A percentile compares a stretch with the other conserved stretches of the same genome.
phyloP scores from a whole-genome alignment of 495 filamentous ascomycete genomes.

The Lepraria neglecta region DNA sequence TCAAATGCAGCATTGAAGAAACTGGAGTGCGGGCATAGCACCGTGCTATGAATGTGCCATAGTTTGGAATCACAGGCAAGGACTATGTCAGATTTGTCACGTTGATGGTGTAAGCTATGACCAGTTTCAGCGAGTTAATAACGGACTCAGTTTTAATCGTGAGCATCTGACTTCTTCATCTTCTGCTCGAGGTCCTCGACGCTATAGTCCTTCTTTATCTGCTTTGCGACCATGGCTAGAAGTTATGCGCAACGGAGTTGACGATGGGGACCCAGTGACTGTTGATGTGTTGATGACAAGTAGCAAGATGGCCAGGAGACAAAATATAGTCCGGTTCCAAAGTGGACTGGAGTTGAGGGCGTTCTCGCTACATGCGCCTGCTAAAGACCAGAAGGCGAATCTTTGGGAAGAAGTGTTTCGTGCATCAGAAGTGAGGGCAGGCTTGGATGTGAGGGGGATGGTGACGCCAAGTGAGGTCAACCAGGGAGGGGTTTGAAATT shows the following conservation, averaged over 20 bases:
- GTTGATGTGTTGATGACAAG: background rate
- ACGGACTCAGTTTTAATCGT: too few relatives aligned
- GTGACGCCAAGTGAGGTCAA: background rate
- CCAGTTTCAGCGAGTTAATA: background rate
- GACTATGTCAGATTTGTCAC: background rate
- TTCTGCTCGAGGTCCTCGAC: background rate
- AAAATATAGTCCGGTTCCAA: too few relatives aligned
- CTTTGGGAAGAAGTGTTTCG: too few relatives aligned
- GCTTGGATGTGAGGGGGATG: background rate
- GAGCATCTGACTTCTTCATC: background rate
- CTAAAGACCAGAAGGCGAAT: background rate
- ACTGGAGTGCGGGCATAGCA: slow-evolving; percentile 9
- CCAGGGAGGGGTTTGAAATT: too few relatives aligned
- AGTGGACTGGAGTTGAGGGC: too few relatives aligned
- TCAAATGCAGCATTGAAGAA: background rate
- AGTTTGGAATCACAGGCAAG: background rate
- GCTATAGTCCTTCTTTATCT: background rate
- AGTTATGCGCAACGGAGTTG: background rate
- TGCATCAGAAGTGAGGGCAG: background rate
- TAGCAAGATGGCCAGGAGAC: background rate
- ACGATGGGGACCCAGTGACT: background rate
- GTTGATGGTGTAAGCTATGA: background rate
- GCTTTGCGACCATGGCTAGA: background rate
- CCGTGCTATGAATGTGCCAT: slow-evolving; percentile 7
- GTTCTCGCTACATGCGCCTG: background rate